Base-by-base conservation (phyloP, 352 stramenopile genomes). In the Peronospora tabacina region DNA sequence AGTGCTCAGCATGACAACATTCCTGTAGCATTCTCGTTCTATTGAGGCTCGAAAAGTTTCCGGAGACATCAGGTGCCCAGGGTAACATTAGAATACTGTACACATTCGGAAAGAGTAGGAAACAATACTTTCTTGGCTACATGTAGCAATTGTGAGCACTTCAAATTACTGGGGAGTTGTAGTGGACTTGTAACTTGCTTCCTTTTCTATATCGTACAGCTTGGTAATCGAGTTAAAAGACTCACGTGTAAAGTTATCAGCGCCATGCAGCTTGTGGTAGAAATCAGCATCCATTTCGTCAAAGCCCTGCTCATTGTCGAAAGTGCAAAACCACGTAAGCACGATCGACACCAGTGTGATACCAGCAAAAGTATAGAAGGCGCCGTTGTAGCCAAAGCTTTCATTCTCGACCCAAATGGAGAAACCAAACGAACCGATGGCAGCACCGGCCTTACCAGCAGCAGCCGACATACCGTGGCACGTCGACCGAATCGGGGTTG, bases 381-480 rank as follows among this genome's bases (percentile, higher is more conserved):
- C 70, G 26, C 71, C 72, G 0, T 40, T 46, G 63, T 86, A 85
- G 44, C 70, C 73, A 45, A 66, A 85, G 56, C 66, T 62, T 13
- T 70, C 60, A 48, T 78, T 66, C 16, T 78, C 65, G 38, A 80
- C 71, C 71, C 74, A 85, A 35, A 82, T 73, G 8, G 70, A 78
- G 42, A 85, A 87, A 2, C 63, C 72, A 40, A 79, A 89, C 22
- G 72, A 86, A 9, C 66, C 71, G 20, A 89, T 62, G 3, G 81
- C 71, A 1, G 89, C 87, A n/a, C 89, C 87, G 3, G 82, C 55
- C 55, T 97, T 97, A 36, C 87, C 89, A 42, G 62, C 59, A 2
- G 84, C 82, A 10, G 89, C 89, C 8, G 85, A 94, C 51, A 96
- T 81, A 11, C 87, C 87, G 63, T 96, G 85, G 52, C 83, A 93